phyloP scores from a whole-genome alignment of 106 monocot species.

The Platanthera guangdongensis region DNA sequence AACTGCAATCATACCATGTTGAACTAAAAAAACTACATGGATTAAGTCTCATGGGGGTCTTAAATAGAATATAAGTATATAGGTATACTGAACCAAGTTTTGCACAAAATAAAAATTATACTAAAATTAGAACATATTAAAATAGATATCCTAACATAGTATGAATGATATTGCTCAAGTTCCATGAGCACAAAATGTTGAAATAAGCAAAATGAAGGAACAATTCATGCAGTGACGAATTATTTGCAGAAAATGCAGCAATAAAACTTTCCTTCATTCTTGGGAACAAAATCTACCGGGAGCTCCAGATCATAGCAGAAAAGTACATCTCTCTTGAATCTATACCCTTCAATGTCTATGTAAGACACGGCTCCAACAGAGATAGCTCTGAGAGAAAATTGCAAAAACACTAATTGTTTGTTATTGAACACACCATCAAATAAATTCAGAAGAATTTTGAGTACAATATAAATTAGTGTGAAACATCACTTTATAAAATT shows the following conservation, averaged over 20 bases:
- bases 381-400: constrained; percentile 34
- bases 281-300: constrained; percentile 63
- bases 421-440: background rate
- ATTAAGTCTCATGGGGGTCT: too few species aligned
- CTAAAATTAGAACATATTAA: too few species aligned
- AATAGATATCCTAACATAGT: too few species aligned
- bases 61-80: too few species aligned
- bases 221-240: background rate
- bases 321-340: constrained; percentile 82
- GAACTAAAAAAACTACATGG: too few species aligned
- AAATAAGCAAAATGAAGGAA: background rate
- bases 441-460: background rate
- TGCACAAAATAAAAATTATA: too few species aligned
- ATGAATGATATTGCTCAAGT: too few species aligned
- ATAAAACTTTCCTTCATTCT: constrained; percentile 54
- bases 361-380: constrained; percentile 88
- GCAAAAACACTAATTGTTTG: background rate
- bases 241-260: background rate
- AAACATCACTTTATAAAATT: background rate
- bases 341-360: constrained; percentile 60
- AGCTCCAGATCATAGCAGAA: constrained; percentile 93
- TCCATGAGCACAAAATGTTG: background rate
- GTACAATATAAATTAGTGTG: background rate
- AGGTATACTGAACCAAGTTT: too few species aligned
- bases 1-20: too few species aligned